phyloP scores from a whole-genome alignment of 169 alveolate genomes.

The Plasmodium gallinaceum region DNA sequence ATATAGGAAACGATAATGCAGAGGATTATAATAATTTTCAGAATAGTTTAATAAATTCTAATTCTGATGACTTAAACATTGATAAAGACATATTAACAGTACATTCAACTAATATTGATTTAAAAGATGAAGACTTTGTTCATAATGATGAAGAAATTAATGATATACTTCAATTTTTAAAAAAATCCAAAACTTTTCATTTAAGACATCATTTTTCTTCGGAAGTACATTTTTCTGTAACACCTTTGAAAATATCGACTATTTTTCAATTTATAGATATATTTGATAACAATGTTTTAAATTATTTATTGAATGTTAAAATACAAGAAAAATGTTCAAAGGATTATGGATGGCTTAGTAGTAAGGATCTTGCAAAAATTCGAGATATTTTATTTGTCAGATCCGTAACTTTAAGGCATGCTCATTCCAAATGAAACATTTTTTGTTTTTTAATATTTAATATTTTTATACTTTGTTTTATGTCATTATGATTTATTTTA shows the following conservation, averaged over 20 bases:
- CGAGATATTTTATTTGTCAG: slow-evolving; percentile 64
- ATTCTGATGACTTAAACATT: slow-evolving; percentile 61
- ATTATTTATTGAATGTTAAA: slow-evolving; percentile 62
- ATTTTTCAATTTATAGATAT: slow-evolving; percentile 85
- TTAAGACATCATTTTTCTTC: slow-evolving; percentile 94
- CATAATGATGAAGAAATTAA: slow-evolving; percentile 34
- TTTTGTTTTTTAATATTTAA: slow-evolving; percentile 9
- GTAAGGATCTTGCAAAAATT: slow-evolving; percentile 49
- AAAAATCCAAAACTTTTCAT: slow-evolving; percentile 85
- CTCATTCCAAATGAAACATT: slow-evolving; percentile 37
- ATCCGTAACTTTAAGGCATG: slow-evolving; percentile 40
- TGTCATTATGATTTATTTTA: background rate
- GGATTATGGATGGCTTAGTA: slow-evolving; percentile 72
- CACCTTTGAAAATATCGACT: slow-evolving; percentile 81
- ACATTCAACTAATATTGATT: slow-evolving; percentile 91
- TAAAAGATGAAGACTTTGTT: slow-evolving; percentile 81
- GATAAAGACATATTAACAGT: slow-evolving; percentile 85
- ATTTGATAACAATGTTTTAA: slow-evolving; percentile 90
- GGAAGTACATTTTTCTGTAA: slow-evolving; percentile 87
- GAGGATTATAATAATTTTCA: background rate
- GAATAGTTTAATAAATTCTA: background rate
- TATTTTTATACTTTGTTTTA: background rate
- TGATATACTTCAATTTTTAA: slow-evolving; percentile 62
- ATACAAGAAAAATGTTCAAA: slow-evolving; percentile 70
- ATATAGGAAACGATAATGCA: background rate